Base-by-base conservation (phyloP, 495 filamentous ascomycete species). In the Chaetomium tenue region DNA sequence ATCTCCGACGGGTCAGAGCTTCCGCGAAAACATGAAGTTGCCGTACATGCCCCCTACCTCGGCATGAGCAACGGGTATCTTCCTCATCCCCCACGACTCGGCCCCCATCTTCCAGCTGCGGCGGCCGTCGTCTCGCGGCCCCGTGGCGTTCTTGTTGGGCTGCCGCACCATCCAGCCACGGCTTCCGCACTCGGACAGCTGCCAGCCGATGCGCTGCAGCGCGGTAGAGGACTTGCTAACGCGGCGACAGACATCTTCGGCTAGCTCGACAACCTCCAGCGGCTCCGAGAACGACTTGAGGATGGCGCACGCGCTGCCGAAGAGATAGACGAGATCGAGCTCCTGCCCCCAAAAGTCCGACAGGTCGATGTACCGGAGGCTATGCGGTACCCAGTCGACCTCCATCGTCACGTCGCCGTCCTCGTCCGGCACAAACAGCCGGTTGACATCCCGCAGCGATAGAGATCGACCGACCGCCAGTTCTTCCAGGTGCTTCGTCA, bases 41-140 rank as follows among this genome's bases (percentile, higher is more conserved):
- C 90, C 91, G 73, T 95, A 95, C 77, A 96, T 87, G 25, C 91
- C 91, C 15, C 89, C 89, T 2, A 94, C 90, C 68, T 93, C 90
- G 8, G 87, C 86, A 44, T 81, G 75, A 15, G 89, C 89, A 58
- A 94, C 87, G 13, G 91, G 91, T 33, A 92, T 82, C 81, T 96
- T 96, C 50, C 89, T 83, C 86, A 91, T 92, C 18, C 91, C 91
- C 91, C 91, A 94, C 78, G 85, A 88, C 63, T 84, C 84, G n/a
- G 90, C 91, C 15, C 91, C 91, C 90, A 92, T 90, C 79, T 96
- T 96, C 91, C 91, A 96, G 60, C 72, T 70, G 30, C 89, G 81
- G 39, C 82, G 75, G 7, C 88, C 88, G 22, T 78, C 76, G 39
- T 79, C 79, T 12, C 74, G 44, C 33, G 18, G 23, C 26, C 33